Evolutionary conservation across 805 yeast species (phyloP), one percentile per base, ranked within the genome.

Genomic region (Starmera amethionina): DNA sequence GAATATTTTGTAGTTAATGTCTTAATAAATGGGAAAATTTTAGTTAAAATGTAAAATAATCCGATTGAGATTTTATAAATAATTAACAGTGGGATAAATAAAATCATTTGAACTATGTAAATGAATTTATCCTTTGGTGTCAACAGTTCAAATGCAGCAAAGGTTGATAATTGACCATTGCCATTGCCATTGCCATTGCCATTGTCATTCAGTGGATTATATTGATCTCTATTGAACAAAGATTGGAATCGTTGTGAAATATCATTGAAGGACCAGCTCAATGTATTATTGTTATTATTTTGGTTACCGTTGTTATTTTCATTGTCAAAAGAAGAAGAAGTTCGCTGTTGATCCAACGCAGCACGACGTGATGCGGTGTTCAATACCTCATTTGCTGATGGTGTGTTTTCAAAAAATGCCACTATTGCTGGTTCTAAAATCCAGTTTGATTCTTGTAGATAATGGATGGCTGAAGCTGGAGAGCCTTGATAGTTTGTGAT

Each of bases 1-100:
- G 69, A 62, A 42, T 58, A 63, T 38, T 59, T 49, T 22, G 59
- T 58, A 5, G 64, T 58, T 10, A 65, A 39, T 11, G 61, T 55
- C 16, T 62, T 67, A 37, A 68, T 32, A 32, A 63, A 47, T 8
- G 72, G 70, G 47, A 64, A 63, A 11, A 56, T 19, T 36, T 51
- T 55, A 12, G 60, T 42, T 12, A 63, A 33, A 5, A 58, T 39
- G 36, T 49, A 43, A 30, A 63, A 49, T 14, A 54, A 13, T 4
- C 56, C 41, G 35, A 50, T 40, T 35, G 60, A 42, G n/a, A 55
- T 18, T 39, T 55, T 59, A 41, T 57, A 56, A 5, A 62, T 49
- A 2, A 59, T 22, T 28, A 54, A 47, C 30, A 68, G 48, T 4
- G 72, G 69, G 18, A 55, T 40, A 35, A 60, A 49, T 31, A 64